Evolutionary conservation across 2,329 filamentous ascomycete genomes (phyloP), one percentile per base, ranked within the genome.

Genomic region (Aspergillus versicolor): DNA sequence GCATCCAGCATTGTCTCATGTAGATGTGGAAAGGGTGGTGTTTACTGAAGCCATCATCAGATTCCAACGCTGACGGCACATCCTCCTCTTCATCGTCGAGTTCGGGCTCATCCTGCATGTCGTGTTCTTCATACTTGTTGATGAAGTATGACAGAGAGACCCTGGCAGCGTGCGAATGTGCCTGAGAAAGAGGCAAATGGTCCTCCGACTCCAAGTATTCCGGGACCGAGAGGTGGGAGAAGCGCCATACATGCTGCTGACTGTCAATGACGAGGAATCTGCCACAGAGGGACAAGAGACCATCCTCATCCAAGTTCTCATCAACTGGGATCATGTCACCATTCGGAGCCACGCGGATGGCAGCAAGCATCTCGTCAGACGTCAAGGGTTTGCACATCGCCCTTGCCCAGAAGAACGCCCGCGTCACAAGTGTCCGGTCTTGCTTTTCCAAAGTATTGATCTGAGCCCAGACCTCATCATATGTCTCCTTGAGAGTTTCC

Each of bases 161-260:
- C 30, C 7, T 59, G 9, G 53, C 56, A n/a, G 53, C 56, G 19
- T 61, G 42, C 15, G 38, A 43, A 27, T 58, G 17, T 1, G 34
- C 47, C 15, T 50, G 47, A 5, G 7, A n/a, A 40, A 41, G 7
- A 4, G 21, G 40, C 7, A 30, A 13, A 41, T 40, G 34, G 2
- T 19, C 6, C 34, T 50, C 34, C 21, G 49, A 21, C 11, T 63
- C 55, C 3, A 63, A 47, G 24, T 57, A 63, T 51, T 63, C 59
- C 34, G 40, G 24, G 17, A 60, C 61, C 1, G 59, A 61, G 2
- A 62, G 44, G 52, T 63, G 61, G 2, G 59, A 30, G 22, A 62
- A 55, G 11, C 61, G 49, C 61, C 59, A 63, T 13, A 57, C 40
- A 4, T 52, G 17, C 34, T 17, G 22, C 44, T 59, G 42, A 8